These are phyloP conservation scores for Helotiales sp. DNA, from an alignment of 2,329 filamentous ascomycete species.

Conservation along the genomic window DNA sequence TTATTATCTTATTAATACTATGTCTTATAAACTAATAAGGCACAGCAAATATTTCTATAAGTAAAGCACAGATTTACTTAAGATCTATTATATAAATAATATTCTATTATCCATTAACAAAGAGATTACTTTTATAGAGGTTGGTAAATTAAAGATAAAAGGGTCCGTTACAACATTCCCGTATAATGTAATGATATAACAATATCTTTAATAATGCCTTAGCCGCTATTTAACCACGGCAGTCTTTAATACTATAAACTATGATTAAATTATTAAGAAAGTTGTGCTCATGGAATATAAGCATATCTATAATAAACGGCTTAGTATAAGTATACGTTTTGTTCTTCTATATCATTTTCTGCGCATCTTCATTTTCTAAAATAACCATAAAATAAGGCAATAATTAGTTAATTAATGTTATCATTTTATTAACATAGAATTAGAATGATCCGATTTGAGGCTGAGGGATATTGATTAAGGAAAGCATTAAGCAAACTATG, in stretches of 20 bases:
- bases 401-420: conserved; percentile 45
- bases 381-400: conserved; percentile 40
- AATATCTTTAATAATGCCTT: conserved; percentile 36
- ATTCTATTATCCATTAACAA: conserved; percentile 46
- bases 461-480: conserved; percentile 32
- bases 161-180: conserved; percentile 37
- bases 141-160: conserved; percentile 43
- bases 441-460: conserved; percentile 34
- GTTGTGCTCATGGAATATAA: conserved; percentile 35
- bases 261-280: conserved; percentile 40
- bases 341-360: conserved; percentile 39
- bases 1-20: conserved; percentile 31
- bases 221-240: conserved; percentile 39
- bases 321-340: conserved; percentile 41
- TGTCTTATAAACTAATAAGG: conserved; percentile 44
- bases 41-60: conserved; percentile 38
- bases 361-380: conserved; percentile 44
- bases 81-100: conserved; percentile 44
- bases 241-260: conserved; percentile 34
- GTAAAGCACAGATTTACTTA: conserved; percentile 45
- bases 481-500: conserved; percentile 33
- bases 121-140: conserved; percentile 45
- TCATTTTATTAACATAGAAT: conserved; percentile 41
- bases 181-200: conserved; percentile 39
- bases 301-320: conserved; percentile 27